Evolutionary conservation across 108 stramenopile genomes (phyloP), one percentile per base, ranked within the genome.

Genomic region (Discostella stelligeroides): DNA sequence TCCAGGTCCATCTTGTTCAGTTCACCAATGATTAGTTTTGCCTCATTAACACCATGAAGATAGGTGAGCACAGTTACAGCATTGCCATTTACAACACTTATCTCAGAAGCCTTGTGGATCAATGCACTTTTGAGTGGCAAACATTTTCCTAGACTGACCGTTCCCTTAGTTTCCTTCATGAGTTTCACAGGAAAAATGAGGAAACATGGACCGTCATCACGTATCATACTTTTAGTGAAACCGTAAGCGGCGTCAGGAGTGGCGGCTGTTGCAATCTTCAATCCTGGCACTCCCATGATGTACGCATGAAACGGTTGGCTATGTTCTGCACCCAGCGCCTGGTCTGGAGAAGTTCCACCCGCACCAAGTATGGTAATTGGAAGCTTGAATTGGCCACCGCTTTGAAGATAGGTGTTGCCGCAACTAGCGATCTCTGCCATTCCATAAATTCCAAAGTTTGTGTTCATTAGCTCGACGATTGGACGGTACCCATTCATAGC

Each of bases 401-500:
- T 86, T 28, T 85, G 85, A n/a, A 85, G 81, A 56, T 86, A 88
- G n/a, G 87, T 88, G 74, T 88, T 88, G 45, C 87, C 87, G 8
- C 83, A 84, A 29, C 79, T 81, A 48, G 74, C 67, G 21, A 88
- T 81, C 70, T 88, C 87, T 15, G 87, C 87, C 85, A 88, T 84
- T 17, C 87, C 85, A 72, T 88, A 88, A 68, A 88, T 88, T 51
- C 87, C 87, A 62, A 88, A 86, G 54, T 88, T 88, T 13, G 85
- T 75, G 75, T 88, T 88, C 87, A 88, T 88, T 21, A 88, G 74
- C 78, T 88, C 87, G 23, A 88, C 80, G 17, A 88, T 88, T 12
- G 87, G 87, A 4, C 87, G 81, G 73, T 84, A 88, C 14, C 87
- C 87, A 67, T 88, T 88, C 85, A 88, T 86, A 37, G 83, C 87